Conservation (phyloP, 352 stramenopile genomes). For the Thalassiosira mediterranea region DNA sequence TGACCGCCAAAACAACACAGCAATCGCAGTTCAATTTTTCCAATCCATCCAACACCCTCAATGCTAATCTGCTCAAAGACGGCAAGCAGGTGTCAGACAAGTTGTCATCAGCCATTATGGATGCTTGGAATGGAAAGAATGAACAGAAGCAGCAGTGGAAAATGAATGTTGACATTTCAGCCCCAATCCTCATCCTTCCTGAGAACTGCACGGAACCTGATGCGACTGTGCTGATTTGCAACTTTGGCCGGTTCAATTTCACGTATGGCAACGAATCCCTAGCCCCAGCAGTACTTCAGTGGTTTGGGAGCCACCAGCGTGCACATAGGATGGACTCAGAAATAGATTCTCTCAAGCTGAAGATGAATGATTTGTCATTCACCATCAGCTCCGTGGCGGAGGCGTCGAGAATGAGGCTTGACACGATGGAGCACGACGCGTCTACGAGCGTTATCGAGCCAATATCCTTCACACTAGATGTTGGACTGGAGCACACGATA, state of each 20-base stretch:
- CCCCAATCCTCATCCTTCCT: slow-evolving; percentile 78
- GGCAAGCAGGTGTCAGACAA: slow-evolving; percentile 62
- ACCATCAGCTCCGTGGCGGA: slow-evolving; percentile 52
- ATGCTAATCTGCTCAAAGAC: slow-evolving; percentile 29
- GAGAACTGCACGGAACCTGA: slow-evolving; percentile 69
- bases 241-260: slow-evolving; percentile 80
- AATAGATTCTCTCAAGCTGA: slow-evolving; percentile 70
- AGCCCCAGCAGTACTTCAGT: slow-evolving; percentile 57
- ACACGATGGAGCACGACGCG: slow-evolving; percentile 39
- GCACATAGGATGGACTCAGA: slow-evolving; percentile 52
- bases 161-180: slow-evolving; percentile 77
- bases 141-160: slow-evolving; percentile 73
- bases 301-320: slow-evolving; percentile 60
- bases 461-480: slow-evolving; percentile 69
- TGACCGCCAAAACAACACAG: slow-evolving; percentile 2
- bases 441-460: slow-evolving; percentile 77
- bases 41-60: slow-evolving; percentile 1
- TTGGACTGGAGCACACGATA: slow-evolving; percentile 70
- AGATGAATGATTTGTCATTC: slow-evolving; percentile 68
- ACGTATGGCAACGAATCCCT: slow-evolving; percentile 67
- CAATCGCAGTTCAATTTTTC: slow-evolving; percentile 27
- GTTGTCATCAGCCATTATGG: slow-evolving; percentile 73
- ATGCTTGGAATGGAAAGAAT: slow-evolving; percentile 82
- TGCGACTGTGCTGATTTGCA: slow-evolving; percentile 73
- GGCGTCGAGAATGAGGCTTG: slow-evolving; percentile 39